Evolutionary conservation across 2,329 filamentous ascomycete genomes (phyloP), one percentile per base, ranked within the genome.

Genomic region (Cytospora paraplurivora): DNA sequence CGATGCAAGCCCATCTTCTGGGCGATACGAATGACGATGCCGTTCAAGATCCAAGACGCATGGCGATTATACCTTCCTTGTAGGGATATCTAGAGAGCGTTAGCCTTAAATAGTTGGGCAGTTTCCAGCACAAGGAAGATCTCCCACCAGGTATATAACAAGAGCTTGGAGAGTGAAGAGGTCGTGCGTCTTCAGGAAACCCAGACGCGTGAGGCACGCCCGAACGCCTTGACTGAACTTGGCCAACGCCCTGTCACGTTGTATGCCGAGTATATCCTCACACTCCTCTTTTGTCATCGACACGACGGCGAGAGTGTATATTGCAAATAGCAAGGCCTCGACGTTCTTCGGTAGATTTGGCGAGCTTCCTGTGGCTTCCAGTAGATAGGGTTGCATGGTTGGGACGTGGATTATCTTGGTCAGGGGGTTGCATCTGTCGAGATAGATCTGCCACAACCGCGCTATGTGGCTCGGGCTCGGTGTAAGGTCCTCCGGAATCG

Each of bases 351-450:
- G 81, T 1, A 91, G 74, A 50, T 78, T 80, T 13, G 77, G 76
- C 21, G 88, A 76, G 65, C 85, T 81, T 17, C 80, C 80, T 1
- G 82, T 83, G 2, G 88, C 87, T 63, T 90, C 84, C 44, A 89
- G 81, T 8, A 93, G 78, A 53, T 84, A 82, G 2, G 83, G 82
- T 69, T 92, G 87, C 4, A 92, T 74, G 0, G 87, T 87, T 0
- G 90, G 90, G 1, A 88, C 83, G 71, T 94, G 91, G 32, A 92
- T 86, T 53, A 85, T 76, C 72, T 93, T 93, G 68, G 86, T 85
- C 53, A 92, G 73, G 0, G 90, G 90, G 69, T 93, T 90, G 62
- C 93, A 86, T 66, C 91, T 87, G 56, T 91, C 86, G 7, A 92
- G 77, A 68, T 88, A 93, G 10, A 86, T 79, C 72, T 92, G 88